Evolutionary conservation across 805 yeast genomes (phyloP), one percentile per base, ranked within the genome.

Genomic region (Barnettozyma californica): DNA sequence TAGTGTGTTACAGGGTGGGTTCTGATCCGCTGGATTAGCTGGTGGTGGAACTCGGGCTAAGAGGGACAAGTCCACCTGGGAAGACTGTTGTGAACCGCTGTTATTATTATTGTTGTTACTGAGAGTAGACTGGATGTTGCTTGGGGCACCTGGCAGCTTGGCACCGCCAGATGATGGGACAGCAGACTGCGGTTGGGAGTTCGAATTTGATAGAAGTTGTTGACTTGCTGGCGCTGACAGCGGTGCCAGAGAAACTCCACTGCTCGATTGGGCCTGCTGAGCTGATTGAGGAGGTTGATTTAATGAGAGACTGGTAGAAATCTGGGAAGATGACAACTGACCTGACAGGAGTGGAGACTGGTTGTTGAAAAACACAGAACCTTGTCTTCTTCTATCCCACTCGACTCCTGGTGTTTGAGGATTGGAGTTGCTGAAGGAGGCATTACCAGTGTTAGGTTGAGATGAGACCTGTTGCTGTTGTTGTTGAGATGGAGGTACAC

Each of bases 1-100:
- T 48, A 94, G 72, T 0, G 99, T 94, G 66, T 94, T 94, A 70
- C 99, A 94, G 8, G 99, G 99, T 4, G 99, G 98, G 63, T 94
- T 94, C 68, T 94, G 99, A 67, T 94, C 99, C 2, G 99, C 98
- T 7, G 99, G 99, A 61, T 92, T 92, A 1, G 96, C 96, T 7
- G 95, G 95, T 5, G 92, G 90, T 13, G 94, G 95, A 27, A 87
- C 90, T 54, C 89, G 70, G 0, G 92, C 90, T 43, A 87, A 68
- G 41, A 86, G 69, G 0, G 90, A 83, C 53, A 86, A 71, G 62
- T 86, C 94, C 69, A 77, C 71, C 48, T 71, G 75, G 7, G 75
- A 68, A 0, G 64, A 50, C 18, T 49, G 52, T 35, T 53, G 53
- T 14, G 57, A 48, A 36, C 41, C 43, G 40, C 41, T 34, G 52